Base-by-base conservation (phyloP, 1,284 basidiomycete species). In the Polyporus tsugae region DNA sequence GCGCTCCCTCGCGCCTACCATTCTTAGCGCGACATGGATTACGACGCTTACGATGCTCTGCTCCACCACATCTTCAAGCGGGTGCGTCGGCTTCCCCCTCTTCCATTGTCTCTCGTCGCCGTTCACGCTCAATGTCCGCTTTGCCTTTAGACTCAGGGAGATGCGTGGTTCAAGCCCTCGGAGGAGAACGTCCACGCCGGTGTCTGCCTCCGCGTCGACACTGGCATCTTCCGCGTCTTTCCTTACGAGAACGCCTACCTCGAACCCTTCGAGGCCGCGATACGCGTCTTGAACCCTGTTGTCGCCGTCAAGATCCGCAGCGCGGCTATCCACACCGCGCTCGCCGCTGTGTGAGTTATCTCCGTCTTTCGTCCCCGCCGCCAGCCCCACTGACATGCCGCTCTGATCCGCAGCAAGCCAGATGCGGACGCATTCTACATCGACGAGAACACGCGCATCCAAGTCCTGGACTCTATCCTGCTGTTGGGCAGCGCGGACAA, bases 301-400 rank as follows among this genome's bases (percentile, higher is more conserved):
- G 91, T 94, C 55, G 93, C 93, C 4, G 89, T 95, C 75, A 94
- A 94, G 80, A 82, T 93, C 57, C 88, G 92, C 46, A 91, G 88
- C 73, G 91, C 92, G 41, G 91, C 93, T n/a, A 90, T 94, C 22
- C 90, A 94, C 75, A 92, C 92, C 44, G 92, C 93, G 46, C 84
- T 93, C 70, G 80, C 86, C 33, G 87, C 85, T 38, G 85, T 91
- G 89, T 94, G 70, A 92, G 46, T 29, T 85, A 25, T 53, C 22
- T 19, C 62, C 35, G 25, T 55, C 57, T 13, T 13, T n/a, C 15
- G n/a, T 13, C 22, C 46, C n/a, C 46, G n/a, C 39, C n/a, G 7
- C 7, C 19, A 19, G 41, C 6, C 13, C 41, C 41, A 17, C 41
- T 42, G 41, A 42, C 41, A 42, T 13, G 41, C 41, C 17, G 13